phyloP scores from a whole-genome alignment of 1,284 basidiomycete genomes.

The Exobasidium rhododendri region DNA sequence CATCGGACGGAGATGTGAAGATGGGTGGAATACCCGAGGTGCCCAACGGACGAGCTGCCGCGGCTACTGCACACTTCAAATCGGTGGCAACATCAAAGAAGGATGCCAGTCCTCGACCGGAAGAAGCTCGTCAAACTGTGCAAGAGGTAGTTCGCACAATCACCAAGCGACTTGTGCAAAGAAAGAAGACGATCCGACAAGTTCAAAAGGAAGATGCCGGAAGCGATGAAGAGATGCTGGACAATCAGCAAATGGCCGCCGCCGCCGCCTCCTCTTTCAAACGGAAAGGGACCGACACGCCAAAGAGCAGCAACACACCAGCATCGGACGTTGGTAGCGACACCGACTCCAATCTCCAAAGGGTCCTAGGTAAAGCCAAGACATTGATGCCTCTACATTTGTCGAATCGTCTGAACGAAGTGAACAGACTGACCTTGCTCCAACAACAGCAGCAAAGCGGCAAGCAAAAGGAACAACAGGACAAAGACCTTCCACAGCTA shows the following conservation, averaged over 20 bases:
- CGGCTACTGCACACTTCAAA: neutral
- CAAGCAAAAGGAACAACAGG: no score
- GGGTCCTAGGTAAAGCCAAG: neutral
- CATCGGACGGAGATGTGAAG: conserved; percentile 5
- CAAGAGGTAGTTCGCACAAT: conserved; percentile 58
- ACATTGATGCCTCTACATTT: neutral
- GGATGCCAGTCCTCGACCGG: conserved; percentile 49
- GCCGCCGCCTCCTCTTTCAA: neutral
- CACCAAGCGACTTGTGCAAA: conserved; percentile 57
- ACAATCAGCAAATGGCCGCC: neutral
- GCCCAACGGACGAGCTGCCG: conserved; percentile 10
- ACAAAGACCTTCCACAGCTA: conserved; percentile 8
- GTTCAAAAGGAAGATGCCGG: conserved; percentile 27
- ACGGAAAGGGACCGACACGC: neutral
- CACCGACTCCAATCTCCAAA: neutral
- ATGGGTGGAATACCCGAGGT: neutral
- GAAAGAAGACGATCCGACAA: conserved; percentile 54
- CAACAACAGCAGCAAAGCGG: no score
- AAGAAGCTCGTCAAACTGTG: conserved; percentile 45
- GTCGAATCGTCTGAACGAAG: neutral
- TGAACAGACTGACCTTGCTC: no score
- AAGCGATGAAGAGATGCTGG: conserved; percentile 20
- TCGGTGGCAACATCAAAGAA: conserved; percentile 20
- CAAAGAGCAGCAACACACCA: neutral
- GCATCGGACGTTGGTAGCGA: neutral